Percentiles rank a stretch among this genome's conserved stretches.
phyloP scores from a whole-genome alignment of 768 basidiomycete genomes.

The Pisolithus sp. region DNA sequence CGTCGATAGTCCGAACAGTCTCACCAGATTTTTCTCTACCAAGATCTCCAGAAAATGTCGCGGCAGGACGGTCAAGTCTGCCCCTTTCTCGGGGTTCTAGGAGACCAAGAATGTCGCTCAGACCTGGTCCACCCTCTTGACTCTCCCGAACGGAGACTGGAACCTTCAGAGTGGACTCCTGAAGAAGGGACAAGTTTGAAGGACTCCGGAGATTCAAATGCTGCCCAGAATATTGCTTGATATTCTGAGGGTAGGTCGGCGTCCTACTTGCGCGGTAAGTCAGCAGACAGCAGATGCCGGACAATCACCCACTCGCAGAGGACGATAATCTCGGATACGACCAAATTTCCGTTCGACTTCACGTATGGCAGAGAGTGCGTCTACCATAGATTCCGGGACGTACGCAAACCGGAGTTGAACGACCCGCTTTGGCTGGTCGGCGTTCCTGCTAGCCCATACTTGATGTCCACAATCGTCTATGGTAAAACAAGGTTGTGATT shows the following conservation, averaged over 20 bases:
- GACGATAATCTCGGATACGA: conserved; percentile 36
- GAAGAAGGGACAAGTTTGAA: conserved; percentile 28
- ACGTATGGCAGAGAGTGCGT: conserved; percentile 47
- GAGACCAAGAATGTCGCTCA: conserved; percentile 26
- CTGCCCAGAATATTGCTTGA: conserved; percentile 35
- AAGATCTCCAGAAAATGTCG: neutral
- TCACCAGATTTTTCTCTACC: neutral
- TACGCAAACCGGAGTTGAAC: conserved; percentile 37
- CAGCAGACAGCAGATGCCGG: neutral
- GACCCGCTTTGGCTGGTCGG: conserved; percentile 17
- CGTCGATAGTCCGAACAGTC: conserved; percentile 2
- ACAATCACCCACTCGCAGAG: conserved; percentile 32
- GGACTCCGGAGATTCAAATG: conserved; percentile 42
- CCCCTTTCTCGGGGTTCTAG: conserved; percentile 14
- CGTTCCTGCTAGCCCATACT: conserved; percentile 7
- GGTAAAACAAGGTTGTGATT: conserved; percentile 5
- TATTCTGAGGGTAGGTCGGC: conserved; percentile 39
- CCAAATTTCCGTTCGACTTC: conserved; percentile 53
- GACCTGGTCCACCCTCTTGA: conserved; percentile 28
- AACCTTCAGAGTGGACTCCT: conserved; percentile 29
- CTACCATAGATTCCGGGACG: conserved; percentile 38
- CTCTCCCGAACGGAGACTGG: conserved; percentile 15
- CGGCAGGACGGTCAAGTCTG: neutral
- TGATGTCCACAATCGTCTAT: conserved; percentile 21
- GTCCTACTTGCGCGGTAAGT: conserved; percentile 33